A percentile compares a stretch with the other conserved stretches of the same genome.
These are phyloP conservation scores for Tephrocybe sp. DNA, from an alignment of 768 basidiomycete genomes.

Conservation along the genomic window DNA sequence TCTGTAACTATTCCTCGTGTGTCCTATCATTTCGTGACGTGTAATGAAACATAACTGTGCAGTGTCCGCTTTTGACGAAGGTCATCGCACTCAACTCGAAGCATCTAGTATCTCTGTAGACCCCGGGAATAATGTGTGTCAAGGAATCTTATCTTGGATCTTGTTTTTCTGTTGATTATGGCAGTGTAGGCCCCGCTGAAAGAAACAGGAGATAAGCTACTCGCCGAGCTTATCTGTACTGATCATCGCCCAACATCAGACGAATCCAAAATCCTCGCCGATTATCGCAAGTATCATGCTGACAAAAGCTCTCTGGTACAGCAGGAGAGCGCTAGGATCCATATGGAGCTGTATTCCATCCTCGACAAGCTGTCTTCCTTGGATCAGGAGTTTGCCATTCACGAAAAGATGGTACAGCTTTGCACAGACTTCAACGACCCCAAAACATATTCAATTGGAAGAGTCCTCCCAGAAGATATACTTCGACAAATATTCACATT, in stretches of 20 bases:
- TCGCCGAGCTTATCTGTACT: not conserved
- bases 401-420: not conserved
- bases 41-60: too few relatives aligned
- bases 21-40: too few relatives aligned
- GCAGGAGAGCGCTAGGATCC: not conserved
- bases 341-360: not conserved
- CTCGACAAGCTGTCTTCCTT: not conserved
- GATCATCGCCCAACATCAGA: not conserved
- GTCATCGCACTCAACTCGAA: too few relatives aligned
- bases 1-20: too few relatives aligned
- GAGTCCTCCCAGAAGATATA: not conserved
- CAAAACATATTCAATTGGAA: not conserved
- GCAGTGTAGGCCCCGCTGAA: too few relatives aligned
- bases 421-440: not conserved
- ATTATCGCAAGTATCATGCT: not conserved
- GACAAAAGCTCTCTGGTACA: not conserved
- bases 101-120: too few relatives aligned
- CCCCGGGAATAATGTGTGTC: too few relatives aligned
- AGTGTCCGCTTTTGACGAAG: too few relatives aligned
- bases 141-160: too few relatives aligned
- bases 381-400: not conserved
- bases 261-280: not conserved
- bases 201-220: not conserved
- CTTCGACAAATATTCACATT: not conserved
- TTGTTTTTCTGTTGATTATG: too few relatives aligned